Evolutionary conservation across 208 protist species (phyloP).

Genomic region (Trypanosoma lewisi): DNA sequence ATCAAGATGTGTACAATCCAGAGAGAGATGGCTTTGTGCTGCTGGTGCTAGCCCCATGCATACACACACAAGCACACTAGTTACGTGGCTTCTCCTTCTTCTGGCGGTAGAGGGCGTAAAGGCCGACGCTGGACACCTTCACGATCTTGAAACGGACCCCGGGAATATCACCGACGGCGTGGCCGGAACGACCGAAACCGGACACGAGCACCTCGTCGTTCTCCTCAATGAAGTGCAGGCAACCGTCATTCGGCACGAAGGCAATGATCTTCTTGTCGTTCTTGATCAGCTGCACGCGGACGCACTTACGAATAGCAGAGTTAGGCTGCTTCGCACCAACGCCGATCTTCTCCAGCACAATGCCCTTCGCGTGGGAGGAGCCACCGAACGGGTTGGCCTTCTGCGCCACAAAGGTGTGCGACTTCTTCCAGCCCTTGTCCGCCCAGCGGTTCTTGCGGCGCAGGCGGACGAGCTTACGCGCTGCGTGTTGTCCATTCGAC

Average conservation of each 20-base stretch:
- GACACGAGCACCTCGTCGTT: conserved; percentile 99
- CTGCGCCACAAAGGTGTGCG: conserved; percentile 92
- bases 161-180: conserved; percentile 99
- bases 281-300: conserved; percentile 99
- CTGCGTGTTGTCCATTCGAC: conserved; percentile 96
- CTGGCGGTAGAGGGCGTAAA: conserved; percentile 97
- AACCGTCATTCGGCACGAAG: conserved; percentile 99
- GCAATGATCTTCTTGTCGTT: conserved; percentile 99
- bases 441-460: conserved; percentile 96
- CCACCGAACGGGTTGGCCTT: conserved; percentile 98
- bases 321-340: conserved; percentile 99
- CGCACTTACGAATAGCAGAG: conserved; percentile 99
- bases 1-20: too few relatives aligned
- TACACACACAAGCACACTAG: conserved; percentile 12
- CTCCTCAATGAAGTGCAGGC: conserved; percentile 99
- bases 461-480: conserved; percentile 95
- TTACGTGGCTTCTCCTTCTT: conserved; percentile 97
- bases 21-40: too few relatives aligned
- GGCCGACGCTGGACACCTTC: conserved; percentile 98
- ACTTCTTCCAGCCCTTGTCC: conserved; percentile 98
- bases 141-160: conserved; percentile 99
- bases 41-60: background rate
- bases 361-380: conserved; percentile 99
- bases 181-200: conserved; percentile 98
- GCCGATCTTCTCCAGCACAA: conserved; percentile 99